Conservation (phyloP, 495 filamentous ascomycete species). For the Paragyromitra xinjiangensis region DNA sequence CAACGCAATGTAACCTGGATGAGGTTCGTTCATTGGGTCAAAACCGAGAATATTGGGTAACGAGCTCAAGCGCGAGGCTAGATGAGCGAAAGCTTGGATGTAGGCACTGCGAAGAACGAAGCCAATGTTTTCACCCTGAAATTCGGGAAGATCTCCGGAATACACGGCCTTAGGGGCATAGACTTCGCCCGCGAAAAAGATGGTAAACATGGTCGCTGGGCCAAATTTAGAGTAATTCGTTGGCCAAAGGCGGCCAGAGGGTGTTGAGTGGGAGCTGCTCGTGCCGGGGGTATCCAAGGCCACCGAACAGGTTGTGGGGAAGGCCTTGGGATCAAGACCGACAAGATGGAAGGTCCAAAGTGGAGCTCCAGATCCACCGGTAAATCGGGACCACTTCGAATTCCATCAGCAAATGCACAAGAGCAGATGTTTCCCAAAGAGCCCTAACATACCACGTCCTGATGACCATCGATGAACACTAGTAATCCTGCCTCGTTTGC, state of each 20-base stretch:
- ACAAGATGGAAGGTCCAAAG: constrained; percentile 79
- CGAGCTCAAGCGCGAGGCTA: constrained; percentile 59
- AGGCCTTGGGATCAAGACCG: constrained; percentile 70
- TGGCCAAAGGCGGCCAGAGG: constrained; percentile 54
- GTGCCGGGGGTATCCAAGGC: constrained; percentile 45
- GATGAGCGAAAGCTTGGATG: constrained; percentile 68
- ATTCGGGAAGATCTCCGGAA: constrained; percentile 58
- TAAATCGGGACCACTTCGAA: constrained; percentile 75
- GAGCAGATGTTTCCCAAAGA: neutral
- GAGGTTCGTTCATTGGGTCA: constrained; percentile 79
- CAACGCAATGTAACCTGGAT: constrained; percentile 56
- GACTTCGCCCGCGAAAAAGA: constrained; percentile 82
- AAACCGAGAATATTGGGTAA: constrained; percentile 68
- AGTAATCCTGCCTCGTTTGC: constrained; percentile 75
- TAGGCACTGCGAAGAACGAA: constrained; percentile 76
- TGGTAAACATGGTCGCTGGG: constrained; percentile 88
- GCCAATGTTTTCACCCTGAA: constrained; percentile 75
- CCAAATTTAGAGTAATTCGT: constrained; percentile 70
- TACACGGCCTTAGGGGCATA: constrained; percentile 76
- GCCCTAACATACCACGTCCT: constrained; percentile 70
- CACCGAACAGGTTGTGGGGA: constrained; percentile 63
- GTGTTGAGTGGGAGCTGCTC: constrained; percentile 48
- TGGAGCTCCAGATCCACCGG: constrained; percentile 76
- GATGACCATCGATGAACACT: constrained; percentile 79
- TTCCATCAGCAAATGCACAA: neutral